A percentile compares a stretch with the other conserved stretches of the same genome.
Evolutionary conservation across 768 basidiomycete genomes (phyloP).

Genomic region (Russula emetica): DNA sequence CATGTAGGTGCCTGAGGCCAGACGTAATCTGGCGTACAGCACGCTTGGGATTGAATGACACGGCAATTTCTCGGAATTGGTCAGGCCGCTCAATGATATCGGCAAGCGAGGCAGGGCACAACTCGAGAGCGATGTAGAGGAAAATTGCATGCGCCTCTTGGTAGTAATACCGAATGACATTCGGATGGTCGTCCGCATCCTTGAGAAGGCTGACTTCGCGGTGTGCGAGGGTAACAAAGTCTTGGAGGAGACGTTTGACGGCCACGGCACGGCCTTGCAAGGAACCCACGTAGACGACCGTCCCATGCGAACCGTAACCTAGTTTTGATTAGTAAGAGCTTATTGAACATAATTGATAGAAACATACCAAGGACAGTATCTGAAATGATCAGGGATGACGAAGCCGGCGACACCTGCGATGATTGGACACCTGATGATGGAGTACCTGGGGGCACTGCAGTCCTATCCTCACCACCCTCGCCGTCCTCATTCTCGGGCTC

Average conservation of each 20-base stretch:
- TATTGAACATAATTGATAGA: neutral
- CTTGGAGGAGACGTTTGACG: constrained; percentile 93
- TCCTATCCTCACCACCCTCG: constrained; percentile 24
- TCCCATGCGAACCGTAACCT: constrained; percentile 97
- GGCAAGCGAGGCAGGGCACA: constrained; percentile 86
- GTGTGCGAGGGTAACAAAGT: constrained; percentile 90
- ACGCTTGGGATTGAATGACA: constrained; percentile 79
- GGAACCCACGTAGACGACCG: constrained; percentile 89
- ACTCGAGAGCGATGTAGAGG: constrained; percentile 95
- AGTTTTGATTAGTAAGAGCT: constrained; percentile 18
- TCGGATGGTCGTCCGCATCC: constrained; percentile 96
- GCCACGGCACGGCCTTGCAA: constrained; percentile 97
- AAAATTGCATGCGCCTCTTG: constrained; percentile 92
- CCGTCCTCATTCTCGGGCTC: constrained; percentile 26
- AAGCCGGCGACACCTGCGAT: constrained; percentile 24
- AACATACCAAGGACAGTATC: constrained; percentile 68
- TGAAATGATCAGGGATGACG: constrained; percentile 62
- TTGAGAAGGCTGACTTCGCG: constrained; percentile 94
- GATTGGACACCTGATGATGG: constrained; percentile 29
- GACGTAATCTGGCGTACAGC: constrained; percentile 83
- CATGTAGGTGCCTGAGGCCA: constrained; percentile 87
- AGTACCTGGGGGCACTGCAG: constrained; percentile 14
- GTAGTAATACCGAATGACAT: constrained; percentile 98
- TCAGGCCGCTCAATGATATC: constrained; percentile 82
- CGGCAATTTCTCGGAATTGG: constrained; percentile 70